Evolutionary conservation across 139 green algal species (phyloP).

Genomic region (Auxenochlorella protothecoides): DNA sequence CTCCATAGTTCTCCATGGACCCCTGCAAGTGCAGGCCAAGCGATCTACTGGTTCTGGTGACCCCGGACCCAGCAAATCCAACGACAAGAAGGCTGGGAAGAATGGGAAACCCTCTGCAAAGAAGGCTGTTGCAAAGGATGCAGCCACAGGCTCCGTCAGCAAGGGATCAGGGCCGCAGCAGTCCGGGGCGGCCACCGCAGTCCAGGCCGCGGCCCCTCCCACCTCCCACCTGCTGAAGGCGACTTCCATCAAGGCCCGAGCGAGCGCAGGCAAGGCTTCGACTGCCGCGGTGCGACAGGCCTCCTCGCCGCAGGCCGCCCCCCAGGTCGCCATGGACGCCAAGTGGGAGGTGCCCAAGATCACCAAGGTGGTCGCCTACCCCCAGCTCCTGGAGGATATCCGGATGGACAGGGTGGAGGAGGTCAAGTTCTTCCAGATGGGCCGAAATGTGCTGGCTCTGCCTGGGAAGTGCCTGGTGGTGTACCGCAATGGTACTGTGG

Average conservation of each 20-base stretch:
- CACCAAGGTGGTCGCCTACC: slow-evolving; percentile 19
- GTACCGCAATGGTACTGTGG: slow-evolving; percentile 37
- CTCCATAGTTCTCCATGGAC: too few species aligned
- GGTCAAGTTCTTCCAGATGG: slow-evolving; percentile 48
- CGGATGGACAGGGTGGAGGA: slow-evolving; percentile 32
- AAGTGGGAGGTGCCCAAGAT: slow-evolving; percentile 34
- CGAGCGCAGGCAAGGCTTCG: too few species aligned
- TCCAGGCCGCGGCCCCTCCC: background rate
- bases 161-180: too few species aligned
- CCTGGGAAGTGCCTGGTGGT: background rate
- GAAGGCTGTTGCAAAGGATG: too few species aligned
- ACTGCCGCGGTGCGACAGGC: background rate
- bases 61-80: too few species aligned
- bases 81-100: too few species aligned
- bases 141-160: too few species aligned
- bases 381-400: slow-evolving; percentile 55
- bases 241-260: background rate
- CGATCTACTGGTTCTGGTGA: too few species aligned
- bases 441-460: slow-evolving; percentile 9
- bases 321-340: slow-evolving; percentile 23
- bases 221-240: background rate
- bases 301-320: background rate
- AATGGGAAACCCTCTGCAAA: too few species aligned
- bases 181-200: too few species aligned
- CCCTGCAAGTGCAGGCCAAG: too few species aligned